Percentiles rank a stretch among this genome's conserved stretches.
Conservation (phyloP, 176 grass and related monocot species). For the Oryza officinalis region DNA sequence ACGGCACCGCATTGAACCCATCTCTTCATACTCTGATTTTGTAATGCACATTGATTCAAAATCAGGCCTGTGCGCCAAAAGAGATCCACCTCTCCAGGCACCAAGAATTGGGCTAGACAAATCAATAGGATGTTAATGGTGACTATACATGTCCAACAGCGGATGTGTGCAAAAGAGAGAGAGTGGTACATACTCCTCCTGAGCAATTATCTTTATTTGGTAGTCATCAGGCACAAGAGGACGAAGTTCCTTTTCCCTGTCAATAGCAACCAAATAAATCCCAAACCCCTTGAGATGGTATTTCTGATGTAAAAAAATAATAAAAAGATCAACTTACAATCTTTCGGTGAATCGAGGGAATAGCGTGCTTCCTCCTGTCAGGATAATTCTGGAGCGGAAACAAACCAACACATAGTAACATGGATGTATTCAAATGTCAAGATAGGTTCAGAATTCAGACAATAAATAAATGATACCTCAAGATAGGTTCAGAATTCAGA, state of each 20-base stretch:
- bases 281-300: neutral
- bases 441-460: neutral
- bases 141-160: too few species aligned
- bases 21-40: constrained; percentile 89
- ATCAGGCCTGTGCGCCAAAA: constrained; percentile 79
- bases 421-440: constrained; percentile 12
- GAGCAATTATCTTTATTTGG: constrained; percentile 74
- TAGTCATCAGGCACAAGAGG: constrained; percentile 80
- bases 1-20: constrained; percentile 76
- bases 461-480: constrained; percentile 52
- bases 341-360: constrained; percentile 82
- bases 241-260: constrained; percentile 82
- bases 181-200: constrained; percentile 63
- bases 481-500: neutral
- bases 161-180: neutral
- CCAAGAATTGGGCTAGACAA: constrained; percentile 72
- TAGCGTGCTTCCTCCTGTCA: constrained; percentile 87
- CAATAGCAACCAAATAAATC: neutral
- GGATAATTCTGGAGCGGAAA: constrained; percentile 69
- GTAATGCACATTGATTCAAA: constrained; percentile 82
- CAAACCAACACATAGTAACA: constrained; percentile 20
- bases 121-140: neutral
- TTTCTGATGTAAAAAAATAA: constrained; percentile 6
- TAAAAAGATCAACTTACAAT: constrained; percentile 62
- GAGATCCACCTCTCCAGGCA: constrained; percentile 85